Base-by-base conservation (phyloP, 371 early-diverging fungal genomes). In the Nematocida displodere region DNA sequence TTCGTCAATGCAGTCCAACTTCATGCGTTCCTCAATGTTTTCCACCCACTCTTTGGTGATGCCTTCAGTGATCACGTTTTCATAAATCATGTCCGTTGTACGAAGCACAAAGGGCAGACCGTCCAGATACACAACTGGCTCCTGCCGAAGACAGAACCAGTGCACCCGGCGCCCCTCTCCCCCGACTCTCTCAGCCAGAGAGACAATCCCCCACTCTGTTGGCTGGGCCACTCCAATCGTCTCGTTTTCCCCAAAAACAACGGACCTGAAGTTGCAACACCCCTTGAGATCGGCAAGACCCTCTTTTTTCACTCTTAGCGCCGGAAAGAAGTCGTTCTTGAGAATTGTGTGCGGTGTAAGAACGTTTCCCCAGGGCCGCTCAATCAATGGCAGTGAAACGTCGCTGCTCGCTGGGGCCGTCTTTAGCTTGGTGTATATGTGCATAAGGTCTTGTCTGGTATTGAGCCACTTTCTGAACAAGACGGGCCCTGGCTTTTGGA, bases 101-200 rank as follows among this genome's bases (percentile, higher is more conserved):
- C 89, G 84, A 1, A 90, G 84, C 0, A 89, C 89, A 79, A 88
- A 88, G 3, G 90, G 89, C 8, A 83, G 79, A n/a, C 87, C 88
- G 56, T 88, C 87, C 61, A 90, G 85, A 75, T 89, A 89, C 5
- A 89, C 85, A 24, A 90, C 83, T 20, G 89, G 89, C 64, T 89
- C 89, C 77, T 89, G 89, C 46, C 90, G 83, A 20, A 89, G 64
- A 75, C 88, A 88, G 66, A 89, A 88, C 89, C 89, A 89, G 22
- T 87, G 53, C 17, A 89, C 79, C 66, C 8, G 28, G 68, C 77
- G 46, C 84, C 36, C 77, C 8, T 24, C 44, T 15, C 47, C 79
- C 4, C 80, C 79, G 20, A 76, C 50, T 22, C 62, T 48, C 22
- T 81, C 52, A 5, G 87, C 67, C 1, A 86, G 83, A 55, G 83